Evolutionary conservation across 805 yeast species (phyloP).

Genomic region (Saturnispora ahearnii): DNA sequence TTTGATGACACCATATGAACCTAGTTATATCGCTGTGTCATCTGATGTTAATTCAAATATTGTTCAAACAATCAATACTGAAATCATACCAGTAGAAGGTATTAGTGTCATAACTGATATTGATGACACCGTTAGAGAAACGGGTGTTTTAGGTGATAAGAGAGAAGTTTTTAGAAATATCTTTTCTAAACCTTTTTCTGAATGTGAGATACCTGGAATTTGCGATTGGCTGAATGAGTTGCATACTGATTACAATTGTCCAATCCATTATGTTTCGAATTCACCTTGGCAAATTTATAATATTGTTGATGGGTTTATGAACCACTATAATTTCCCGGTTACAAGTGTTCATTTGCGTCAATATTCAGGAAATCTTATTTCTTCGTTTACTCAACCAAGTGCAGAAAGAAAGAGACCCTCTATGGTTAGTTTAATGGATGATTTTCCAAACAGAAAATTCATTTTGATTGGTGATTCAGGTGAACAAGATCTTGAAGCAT

Average conservation of each 20-base stretch:
- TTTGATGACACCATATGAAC: constrained; percentile 48
- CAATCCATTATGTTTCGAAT: constrained; percentile 88
- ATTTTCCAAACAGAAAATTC: constrained; percentile 72
- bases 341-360: constrained; percentile 86
- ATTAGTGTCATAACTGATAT: constrained; percentile 79
- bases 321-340: constrained; percentile 48
- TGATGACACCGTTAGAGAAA: constrained; percentile 86
- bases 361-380: constrained; percentile 73
- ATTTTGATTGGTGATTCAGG: constrained; percentile 92
- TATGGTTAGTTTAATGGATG: constrained; percentile 51
- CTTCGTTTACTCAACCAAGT: constrained; percentile 80
- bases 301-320: constrained; percentile 48
- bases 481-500: constrained; percentile 90
- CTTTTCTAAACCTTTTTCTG: constrained; percentile 52
- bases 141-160: constrained; percentile 87
- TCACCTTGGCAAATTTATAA: constrained; percentile 86
- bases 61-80: constrained; percentile 37
- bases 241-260: constrained; percentile 32
- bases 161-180: constrained; percentile 73
- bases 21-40: constrained; percentile 47
- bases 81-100: constrained; percentile 37
- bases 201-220: constrained; percentile 70
- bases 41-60: constrained; percentile 40
- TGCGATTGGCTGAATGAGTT: constrained; percentile 62
- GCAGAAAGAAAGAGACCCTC: constrained; percentile 68